phyloP scores from a whole-genome alignment of 176 grass and related monocot species.

The Hsuehochloa calcarea region DNA sequence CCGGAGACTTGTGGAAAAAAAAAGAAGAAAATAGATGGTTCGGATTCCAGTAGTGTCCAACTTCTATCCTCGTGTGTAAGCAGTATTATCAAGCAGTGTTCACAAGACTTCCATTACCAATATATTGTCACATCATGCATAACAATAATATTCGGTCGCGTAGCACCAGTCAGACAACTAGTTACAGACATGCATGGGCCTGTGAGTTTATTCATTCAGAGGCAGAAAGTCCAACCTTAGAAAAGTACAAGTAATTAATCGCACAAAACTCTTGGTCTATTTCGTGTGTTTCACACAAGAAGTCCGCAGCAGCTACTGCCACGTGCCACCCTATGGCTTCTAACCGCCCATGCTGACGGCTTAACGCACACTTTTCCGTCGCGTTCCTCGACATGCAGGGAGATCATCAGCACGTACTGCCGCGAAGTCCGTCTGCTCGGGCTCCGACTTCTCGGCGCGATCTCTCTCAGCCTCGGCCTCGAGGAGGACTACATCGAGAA shows the following conservation, averaged over 20 bases:
- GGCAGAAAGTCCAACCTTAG: background rate
- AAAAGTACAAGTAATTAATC: background rate
- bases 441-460: constrained; percentile 48
- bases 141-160: background rate
- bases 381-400: constrained; percentile 26
- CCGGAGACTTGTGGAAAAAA: background rate
- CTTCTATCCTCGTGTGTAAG: background rate
- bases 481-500: constrained; percentile 54
- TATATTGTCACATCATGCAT: background rate
- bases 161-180: background rate
- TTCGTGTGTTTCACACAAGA: background rate
- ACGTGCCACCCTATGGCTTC: background rate
- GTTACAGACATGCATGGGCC: background rate
- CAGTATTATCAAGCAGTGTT: background rate
- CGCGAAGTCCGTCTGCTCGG: constrained; percentile 55
- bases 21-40: background rate
- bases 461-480: constrained; percentile 69
- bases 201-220: background rate
- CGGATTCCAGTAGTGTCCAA: background rate
- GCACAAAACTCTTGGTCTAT: background rate
- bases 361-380: background rate
- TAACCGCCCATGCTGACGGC: background rate
- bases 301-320: background rate
- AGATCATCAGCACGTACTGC: constrained; percentile 57
- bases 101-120: background rate